phyloP scores from a whole-genome alignment of 1,284 basidiomycete genomes.

The Ceratorhiza oryzae-sativae region DNA sequence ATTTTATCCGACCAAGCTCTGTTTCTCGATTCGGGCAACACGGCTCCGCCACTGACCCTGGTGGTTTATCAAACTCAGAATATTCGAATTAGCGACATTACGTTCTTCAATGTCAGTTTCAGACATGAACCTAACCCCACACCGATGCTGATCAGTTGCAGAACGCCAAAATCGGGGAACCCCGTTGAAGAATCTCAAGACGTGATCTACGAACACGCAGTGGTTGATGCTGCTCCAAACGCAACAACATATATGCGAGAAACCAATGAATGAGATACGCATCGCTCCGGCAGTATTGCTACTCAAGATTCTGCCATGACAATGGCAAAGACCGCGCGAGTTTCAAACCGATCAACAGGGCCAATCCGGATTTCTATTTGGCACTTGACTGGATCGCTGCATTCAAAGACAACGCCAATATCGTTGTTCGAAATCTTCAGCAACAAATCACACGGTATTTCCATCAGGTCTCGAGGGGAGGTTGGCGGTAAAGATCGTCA shows the following conservation, averaged over 20 bases:
- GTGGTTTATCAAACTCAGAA: constrained; percentile 65
- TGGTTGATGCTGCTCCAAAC: constrained; percentile 42
- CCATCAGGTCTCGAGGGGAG: constrained; percentile 66
- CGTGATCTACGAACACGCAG: constrained; percentile 45
- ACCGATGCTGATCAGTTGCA: constrained; percentile 56
- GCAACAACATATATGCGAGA: constrained; percentile 37
- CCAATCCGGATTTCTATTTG: background rate
- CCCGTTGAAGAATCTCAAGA: constrained; percentile 41
- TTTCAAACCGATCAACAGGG: constrained; percentile 67
- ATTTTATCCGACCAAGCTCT: no score
- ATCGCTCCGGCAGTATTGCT: constrained; percentile 56
- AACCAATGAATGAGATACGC: constrained; percentile 38
- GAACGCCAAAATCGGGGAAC: constrained; percentile 40
- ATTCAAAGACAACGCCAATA: constrained; percentile 55
- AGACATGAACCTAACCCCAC: background rate
- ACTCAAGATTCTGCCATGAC: constrained; percentile 62
- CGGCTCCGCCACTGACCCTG: constrained; percentile 64
- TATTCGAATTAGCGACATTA: constrained; percentile 58
- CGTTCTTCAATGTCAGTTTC: constrained; percentile 37
- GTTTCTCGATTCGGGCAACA: no score
- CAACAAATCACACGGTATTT: constrained; percentile 70
- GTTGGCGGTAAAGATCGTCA: constrained; percentile 65
- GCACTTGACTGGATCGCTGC: background rate
- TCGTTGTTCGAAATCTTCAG: constrained; percentile 64
- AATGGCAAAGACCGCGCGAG: constrained; percentile 71